Evolutionary conservation across 2,329 filamentous ascomycete species (phyloP), one percentile per base, ranked within the genome.

Genomic region (Madurella mycetomatis): DNA sequence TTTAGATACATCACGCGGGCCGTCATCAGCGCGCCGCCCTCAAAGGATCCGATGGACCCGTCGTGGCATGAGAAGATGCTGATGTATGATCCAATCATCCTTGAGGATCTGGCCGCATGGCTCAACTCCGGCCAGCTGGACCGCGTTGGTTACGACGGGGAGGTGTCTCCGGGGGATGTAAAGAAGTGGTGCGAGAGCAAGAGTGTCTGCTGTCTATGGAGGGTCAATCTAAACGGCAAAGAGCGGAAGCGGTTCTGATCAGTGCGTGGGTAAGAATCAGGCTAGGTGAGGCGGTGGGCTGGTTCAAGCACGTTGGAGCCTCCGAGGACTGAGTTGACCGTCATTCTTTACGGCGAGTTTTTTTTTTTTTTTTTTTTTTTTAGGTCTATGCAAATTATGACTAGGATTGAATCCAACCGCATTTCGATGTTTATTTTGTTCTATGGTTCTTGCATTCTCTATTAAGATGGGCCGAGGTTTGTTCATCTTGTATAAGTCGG

Each of bases 31-130:
- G 74, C 76, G 4, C 76, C 82, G 2, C 74, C 74, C 12, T 76
- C 79, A 0, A 73, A 63, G 4, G 74, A 85, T 59, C 71, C 77
- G 1, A 59, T 60, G 7, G 67, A 77, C 2, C 83, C 83, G 13
- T 90, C 83, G 2, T 97, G 92, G 89, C 79, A 95, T 63, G 90
- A 97, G 70, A 95, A 91, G 72, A 96, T 99, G 45, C 76, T 97
- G 5, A 82, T 97, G 67, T 97, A 95, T 67, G 92, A 97, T 64
- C 90, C 92, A 0, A 87, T 99, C 42, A 79, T 94, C 1, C 71
- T 96, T 0, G 92, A 97, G 70, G 91, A 96, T 60, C 74, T 99
- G 13, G 81, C 92, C 0, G 72, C 75, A 0, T 97, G 91, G 88
- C 72, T 97, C 15, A 96, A 96, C 62, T 79, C 79, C 3, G 86